Evolutionary conservation across 2,329 filamentous ascomycete species (phyloP).

Genomic region (Xylariaceae sp.): DNA sequence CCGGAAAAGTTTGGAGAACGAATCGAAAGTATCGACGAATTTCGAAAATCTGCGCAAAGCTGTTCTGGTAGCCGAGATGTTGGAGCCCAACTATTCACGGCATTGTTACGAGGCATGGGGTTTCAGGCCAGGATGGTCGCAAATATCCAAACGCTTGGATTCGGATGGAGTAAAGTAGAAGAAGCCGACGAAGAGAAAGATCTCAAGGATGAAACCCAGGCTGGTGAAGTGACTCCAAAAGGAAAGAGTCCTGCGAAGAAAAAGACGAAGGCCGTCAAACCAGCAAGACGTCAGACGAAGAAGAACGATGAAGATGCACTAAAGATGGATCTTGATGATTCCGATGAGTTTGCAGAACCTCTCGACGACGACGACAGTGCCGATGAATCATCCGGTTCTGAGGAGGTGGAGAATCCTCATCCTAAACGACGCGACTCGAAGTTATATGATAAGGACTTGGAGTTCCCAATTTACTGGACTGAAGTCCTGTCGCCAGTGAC

Average conservation of each 20-base stretch:
- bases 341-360: constrained; percentile 45
- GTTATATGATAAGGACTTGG: constrained; percentile 70
- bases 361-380: constrained; percentile 51
- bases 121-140: constrained; percentile 80
- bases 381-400: constrained; percentile 57
- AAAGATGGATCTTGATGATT: constrained; percentile 36
- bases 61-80: constrained; percentile 83
- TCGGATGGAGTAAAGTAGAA: constrained; percentile 85
- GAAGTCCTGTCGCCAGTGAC: constrained; percentile 82
- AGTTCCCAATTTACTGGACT: constrained; percentile 88
- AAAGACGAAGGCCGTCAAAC: constrained; percentile 20
- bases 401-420: constrained; percentile 45
- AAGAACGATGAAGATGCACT: constrained; percentile 24
- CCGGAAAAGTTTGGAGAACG: constrained; percentile 69
- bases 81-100: constrained; percentile 85
- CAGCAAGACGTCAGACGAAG: constrained; percentile 22
- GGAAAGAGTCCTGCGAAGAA: constrained; percentile 35
- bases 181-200: constrained; percentile 59
- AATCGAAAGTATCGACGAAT: constrained; percentile 62
- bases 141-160: constrained; percentile 81
- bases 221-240: constrained; percentile 15
- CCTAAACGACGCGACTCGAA: constrained; percentile 39
- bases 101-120: constrained; percentile 73
- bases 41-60: constrained; percentile 62
- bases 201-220: constrained; percentile 13